These are phyloP conservation scores for Lactarius sp. DNA, from an alignment of 768 basidiomycete genomes.

Conservation along the genomic window DNA sequence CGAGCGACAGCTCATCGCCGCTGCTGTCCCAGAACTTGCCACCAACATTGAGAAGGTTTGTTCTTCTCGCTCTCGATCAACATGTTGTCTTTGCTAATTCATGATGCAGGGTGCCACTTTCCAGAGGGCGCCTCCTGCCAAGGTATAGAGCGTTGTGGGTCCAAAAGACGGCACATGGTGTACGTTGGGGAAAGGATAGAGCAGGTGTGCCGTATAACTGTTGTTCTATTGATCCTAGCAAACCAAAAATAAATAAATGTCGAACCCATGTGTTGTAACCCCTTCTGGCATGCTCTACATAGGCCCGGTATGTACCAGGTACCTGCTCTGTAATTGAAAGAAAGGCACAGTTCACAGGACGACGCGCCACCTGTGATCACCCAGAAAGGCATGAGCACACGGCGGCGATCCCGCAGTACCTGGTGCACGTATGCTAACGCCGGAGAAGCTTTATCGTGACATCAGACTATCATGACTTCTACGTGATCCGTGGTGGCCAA, in stretches of 20 bases:
- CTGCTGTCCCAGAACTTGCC: slow-evolving; percentile 74
- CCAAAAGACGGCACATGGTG: not conserved
- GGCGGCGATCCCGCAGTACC: no score
- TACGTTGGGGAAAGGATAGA: not conserved
- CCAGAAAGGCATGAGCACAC: no score
- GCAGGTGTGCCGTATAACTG: not conserved
- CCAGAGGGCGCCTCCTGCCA: slow-evolving; percentile 19
- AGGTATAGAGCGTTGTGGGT: slow-evolving; percentile 6
- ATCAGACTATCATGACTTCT: no score
- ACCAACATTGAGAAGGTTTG: slow-evolving; percentile 67
- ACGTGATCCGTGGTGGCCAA: no score
- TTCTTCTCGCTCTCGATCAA: slow-evolving; percentile 12
- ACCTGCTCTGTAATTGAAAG: not conserved
- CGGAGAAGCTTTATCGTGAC: no score
- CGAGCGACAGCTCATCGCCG: slow-evolving; percentile 73
- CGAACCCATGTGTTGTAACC: not conserved
- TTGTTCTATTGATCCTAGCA: not conserved
- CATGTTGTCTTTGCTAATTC: not conserved
- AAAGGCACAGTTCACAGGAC: no score
- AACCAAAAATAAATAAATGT: slow-evolving; percentile 4
- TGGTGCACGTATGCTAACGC: no score
- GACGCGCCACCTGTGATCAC: no score
- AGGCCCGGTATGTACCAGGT: not conserved
- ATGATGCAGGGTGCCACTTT: slow-evolving; percentile 15
- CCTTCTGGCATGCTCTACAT: not conserved